Conservation (phyloP, 1,284 basidiomycete species). For the Pascua sp. region DNA sequence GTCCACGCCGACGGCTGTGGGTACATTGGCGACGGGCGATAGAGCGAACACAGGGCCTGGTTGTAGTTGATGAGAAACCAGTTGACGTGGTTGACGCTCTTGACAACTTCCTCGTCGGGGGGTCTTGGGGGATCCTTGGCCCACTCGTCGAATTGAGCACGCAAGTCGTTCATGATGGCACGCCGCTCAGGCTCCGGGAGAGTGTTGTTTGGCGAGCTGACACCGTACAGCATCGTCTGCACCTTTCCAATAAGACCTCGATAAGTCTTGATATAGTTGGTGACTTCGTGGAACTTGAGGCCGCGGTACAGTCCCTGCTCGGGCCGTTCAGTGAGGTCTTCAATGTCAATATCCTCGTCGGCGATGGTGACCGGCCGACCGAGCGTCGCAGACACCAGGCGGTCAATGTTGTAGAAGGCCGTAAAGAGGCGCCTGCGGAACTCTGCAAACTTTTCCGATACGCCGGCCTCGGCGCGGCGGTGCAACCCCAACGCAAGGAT, state of each 20-base stretch:
- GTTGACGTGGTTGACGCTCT: constrained; percentile 21
- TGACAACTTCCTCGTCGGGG: constrained; percentile 6
- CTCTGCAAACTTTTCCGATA: constrained; percentile 18
- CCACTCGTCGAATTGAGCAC: constrained; percentile 24
- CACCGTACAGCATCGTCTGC: constrained; percentile 25
- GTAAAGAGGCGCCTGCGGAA: constrained; percentile 32
- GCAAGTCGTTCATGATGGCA: constrained; percentile 21
- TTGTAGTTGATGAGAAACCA: constrained; percentile 33
- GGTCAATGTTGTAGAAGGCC: constrained; percentile 37
- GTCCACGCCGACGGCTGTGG: constrained; percentile 23
- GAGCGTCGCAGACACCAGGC: constrained; percentile 28
- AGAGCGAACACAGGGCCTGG: constrained; percentile 27
- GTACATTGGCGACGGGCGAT: constrained; percentile 32
- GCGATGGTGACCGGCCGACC: constrained; percentile 30
- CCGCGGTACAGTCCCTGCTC: constrained; percentile 22
- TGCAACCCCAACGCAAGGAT: constrained; percentile 32
- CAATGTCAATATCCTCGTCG: constrained; percentile 34
- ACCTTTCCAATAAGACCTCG: constrained; percentile 27
- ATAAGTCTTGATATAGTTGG: constrained; percentile 23
- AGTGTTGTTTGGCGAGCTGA: constrained; percentile 25
- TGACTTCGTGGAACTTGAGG: constrained; percentile 7
- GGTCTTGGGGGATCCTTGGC: constrained; percentile 16
- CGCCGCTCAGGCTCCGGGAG: constrained; percentile 22
- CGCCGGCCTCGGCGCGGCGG: constrained; percentile 20
- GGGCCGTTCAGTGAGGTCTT: constrained; percentile 20